A percentile compares a stretch with the other conserved stretches of the same genome.
Evolutionary conservation across 768 basidiomycete species (phyloP).

Genomic region (Trametes elegans): DNA sequence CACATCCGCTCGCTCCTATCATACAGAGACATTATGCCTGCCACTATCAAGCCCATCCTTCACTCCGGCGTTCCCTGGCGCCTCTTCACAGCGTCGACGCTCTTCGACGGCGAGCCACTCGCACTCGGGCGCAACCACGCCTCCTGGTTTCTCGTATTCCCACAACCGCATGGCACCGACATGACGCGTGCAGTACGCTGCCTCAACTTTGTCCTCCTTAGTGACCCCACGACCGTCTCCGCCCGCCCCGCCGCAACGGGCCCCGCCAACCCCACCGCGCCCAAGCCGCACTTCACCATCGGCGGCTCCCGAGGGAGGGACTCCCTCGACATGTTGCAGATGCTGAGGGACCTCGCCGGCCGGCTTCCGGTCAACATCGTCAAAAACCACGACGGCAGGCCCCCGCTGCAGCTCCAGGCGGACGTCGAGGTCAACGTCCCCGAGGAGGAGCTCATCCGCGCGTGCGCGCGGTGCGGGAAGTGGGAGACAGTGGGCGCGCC

Average conservation of each 20-base stretch:
- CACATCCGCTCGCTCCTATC: too few species aligned
- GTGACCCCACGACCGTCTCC: not conserved
- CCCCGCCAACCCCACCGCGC: not conserved
- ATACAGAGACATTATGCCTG: too few species aligned
- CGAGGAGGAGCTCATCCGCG: not conserved
- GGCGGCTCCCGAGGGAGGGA: not conserved
- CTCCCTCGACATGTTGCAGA: not conserved
- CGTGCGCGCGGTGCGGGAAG: constrained; percentile 8
- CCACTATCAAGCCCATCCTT: too few species aligned
- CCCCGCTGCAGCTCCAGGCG: not conserved
- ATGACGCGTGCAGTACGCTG: not conserved
- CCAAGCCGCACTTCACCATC: not conserved
- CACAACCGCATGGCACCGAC: not conserved
- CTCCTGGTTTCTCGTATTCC: constrained; percentile 1
- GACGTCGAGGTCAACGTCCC: constrained; percentile 4
- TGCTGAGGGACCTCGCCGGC: not conserved
- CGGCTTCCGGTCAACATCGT: not conserved
- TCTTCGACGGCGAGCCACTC: not conserved
- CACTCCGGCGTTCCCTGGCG: not conserved
- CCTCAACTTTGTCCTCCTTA: not conserved
- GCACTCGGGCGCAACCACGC: constrained; percentile 5
- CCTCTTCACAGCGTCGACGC: not conserved
- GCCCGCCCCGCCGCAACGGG: not conserved
- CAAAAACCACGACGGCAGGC: not conserved
- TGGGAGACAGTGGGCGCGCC: constrained; percentile 1